Conservation (phyloP, 2,329 filamentous ascomycete genomes). For the Immersiporthe knoxdaviesiana region DNA sequence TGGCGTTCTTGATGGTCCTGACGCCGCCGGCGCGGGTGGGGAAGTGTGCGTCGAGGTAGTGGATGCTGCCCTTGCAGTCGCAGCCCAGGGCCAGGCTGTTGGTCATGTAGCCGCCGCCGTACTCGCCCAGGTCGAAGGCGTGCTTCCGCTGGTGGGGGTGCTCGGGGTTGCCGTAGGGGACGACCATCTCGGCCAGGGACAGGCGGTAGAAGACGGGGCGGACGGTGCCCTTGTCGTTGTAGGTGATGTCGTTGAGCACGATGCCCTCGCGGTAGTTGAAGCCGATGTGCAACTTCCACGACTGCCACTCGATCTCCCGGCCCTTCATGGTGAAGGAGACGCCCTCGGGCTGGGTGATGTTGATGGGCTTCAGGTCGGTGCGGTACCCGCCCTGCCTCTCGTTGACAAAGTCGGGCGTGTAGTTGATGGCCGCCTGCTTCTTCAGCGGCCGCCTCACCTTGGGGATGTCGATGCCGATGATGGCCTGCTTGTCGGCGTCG, state of each 20-base stretch:
- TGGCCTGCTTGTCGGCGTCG: slow-evolving; percentile 76
- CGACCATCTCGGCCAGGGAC: slow-evolving; percentile 91
- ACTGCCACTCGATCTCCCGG: slow-evolving; percentile 82
- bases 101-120: slow-evolving; percentile 82
- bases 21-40: slow-evolving; percentile 76
- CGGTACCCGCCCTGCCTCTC: slow-evolving; percentile 76
- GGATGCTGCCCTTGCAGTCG: slow-evolving; percentile 87
- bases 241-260: slow-evolving; percentile 86
- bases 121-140: slow-evolving; percentile 80
- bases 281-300: slow-evolving; percentile 89
- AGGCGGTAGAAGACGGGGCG: slow-evolving; percentile 86
- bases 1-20: slow-evolving; percentile 86
- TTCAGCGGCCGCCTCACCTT: slow-evolving; percentile 75
- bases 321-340: slow-evolving; percentile 83
- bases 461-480: slow-evolving; percentile 84
- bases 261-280: slow-evolving; percentile 96
- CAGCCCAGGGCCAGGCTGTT: slow-evolving; percentile 77
- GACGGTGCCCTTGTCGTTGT: slow-evolving; percentile 78
- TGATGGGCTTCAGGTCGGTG: slow-evolving; percentile 76
- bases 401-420: slow-evolving; percentile 69
- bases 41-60: slow-evolving; percentile 88
- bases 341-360: slow-evolving; percentile 76
- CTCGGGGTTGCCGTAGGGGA: slow-evolving; percentile 83
- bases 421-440: slow-evolving; percentile 75
- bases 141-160: slow-evolving; percentile 81